Evolutionary conservation across 371 early-diverging fungal genomes (phyloP), one percentile per base, ranked within the genome.

Genomic region (Rhizopus sp.): DNA sequence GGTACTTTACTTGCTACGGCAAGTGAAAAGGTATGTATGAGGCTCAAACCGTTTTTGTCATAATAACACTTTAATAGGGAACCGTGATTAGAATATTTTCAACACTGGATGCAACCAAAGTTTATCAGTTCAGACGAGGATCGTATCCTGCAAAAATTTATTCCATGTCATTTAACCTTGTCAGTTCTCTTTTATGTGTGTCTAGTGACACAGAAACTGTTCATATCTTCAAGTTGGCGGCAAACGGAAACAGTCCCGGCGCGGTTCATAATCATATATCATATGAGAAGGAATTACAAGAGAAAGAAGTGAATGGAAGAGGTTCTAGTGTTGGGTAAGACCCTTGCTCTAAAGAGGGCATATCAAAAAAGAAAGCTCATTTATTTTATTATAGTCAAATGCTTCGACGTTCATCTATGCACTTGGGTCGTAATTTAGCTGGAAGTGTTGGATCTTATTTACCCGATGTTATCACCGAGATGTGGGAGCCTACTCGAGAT

Each of bases 71-170:
- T 23, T 23, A 42, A 32, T 23, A 92, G 92, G 98, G 98, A 2
- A 98, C 98, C 1, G 92, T 98, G 2, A 94, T 98, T 53, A 88
- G 98, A 13, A 95, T 98, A 10, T 97, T 95, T 63, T 84, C 93
- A 1, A 81, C 95, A 23, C 93, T 94, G 8, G 83, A 88, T 54
- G 95, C 92, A 32, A 82, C 89, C 58, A 89, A 92, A 64, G 83
- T 97, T n/a, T 92, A 84, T 67, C 96, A 97, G 72, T 95, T 98
- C 75, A 86, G 98, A 55, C 79, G 98, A 32, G 98, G 98, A 50
- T 84, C 95, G 5, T 94, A 94, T 64, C 87, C 93, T 3, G 91
- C 96, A 16, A 81, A 87, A 44, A 97, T 98, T 56, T 91, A 88
- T 63, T 95, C 92, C 17, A 83, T 98, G 47, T 82, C 94, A 0